Percentiles rank a stretch among this genome's conserved stretches.
Conservation (phyloP, 768 basidiomycete species). For the Serendipita vermifera region DNA sequence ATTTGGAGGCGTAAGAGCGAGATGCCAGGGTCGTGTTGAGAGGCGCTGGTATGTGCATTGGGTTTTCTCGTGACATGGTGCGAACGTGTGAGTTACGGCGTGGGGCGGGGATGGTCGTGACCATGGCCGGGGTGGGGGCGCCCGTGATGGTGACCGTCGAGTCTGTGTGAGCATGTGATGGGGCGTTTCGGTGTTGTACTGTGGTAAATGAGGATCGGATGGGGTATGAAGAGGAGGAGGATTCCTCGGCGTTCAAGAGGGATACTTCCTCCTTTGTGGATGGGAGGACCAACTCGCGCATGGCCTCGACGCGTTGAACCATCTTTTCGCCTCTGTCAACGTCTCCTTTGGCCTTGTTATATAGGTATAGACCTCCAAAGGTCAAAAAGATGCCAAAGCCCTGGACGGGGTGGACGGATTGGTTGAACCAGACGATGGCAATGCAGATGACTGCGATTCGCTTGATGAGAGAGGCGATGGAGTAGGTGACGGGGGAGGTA, state of each 20-base stretch:
- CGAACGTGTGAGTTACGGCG: too few species aligned
- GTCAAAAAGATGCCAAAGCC: constrained; percentile 83
- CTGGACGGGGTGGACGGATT: constrained; percentile 71
- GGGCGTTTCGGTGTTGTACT: not conserved
- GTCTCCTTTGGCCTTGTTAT: constrained; percentile 86
- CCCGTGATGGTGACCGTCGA: not conserved
- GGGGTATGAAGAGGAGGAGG: too few species aligned
- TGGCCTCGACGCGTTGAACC: constrained; percentile 63
- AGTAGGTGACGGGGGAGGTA: constrained; percentile 96
- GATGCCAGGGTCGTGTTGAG: not conserved
- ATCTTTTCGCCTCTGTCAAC: constrained; percentile 89
- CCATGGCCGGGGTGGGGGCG: not conserved
- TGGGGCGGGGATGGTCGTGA: too few species aligned
- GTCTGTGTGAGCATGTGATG: not conserved
- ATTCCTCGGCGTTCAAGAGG: not conserved
- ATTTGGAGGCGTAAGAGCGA: not conserved
- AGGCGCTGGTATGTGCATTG: not conserved
- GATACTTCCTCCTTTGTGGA: constrained; percentile 43
- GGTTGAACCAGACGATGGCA: constrained; percentile 93
- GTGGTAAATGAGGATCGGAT: too few species aligned
- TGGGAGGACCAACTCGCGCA: constrained; percentile 54
- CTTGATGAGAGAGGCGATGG: constrained; percentile 95
- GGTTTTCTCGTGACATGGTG: constrained; percentile 4
- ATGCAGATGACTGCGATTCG: constrained; percentile 97
- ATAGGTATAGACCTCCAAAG: constrained; percentile 85